phyloP scores from a whole-genome alignment of 257 asterid genomes.

The Penstemon newberryi region DNA sequence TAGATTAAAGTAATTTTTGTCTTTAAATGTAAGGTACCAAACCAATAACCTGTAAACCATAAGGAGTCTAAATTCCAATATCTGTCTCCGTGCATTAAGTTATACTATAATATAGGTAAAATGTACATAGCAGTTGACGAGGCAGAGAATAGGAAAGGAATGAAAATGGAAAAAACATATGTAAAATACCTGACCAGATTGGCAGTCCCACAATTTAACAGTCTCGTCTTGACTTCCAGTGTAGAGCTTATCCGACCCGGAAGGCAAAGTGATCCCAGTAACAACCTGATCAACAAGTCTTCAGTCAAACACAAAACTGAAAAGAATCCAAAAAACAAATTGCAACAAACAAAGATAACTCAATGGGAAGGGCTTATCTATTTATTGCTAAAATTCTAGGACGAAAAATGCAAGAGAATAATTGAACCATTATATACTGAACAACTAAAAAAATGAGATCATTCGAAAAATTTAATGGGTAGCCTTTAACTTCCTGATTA shows the following conservation, averaged over 20 bases:
- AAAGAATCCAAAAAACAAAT: constrained; percentile 9
- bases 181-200: constrained; percentile 81
- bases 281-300: constrained; percentile 59
- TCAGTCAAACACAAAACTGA: constrained; percentile 5
- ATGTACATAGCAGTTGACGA: neutral
- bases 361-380: neutral
- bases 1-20: constrained; percentile 8
- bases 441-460: constrained; percentile 7
- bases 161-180: neutral
- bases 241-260: constrained; percentile 92
- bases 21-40: neutral
- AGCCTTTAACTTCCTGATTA: constrained; percentile 7
- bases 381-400: neutral
- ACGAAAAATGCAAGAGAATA: constrained; percentile 9
- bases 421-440: constrained; percentile 6
- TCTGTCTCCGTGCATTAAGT: neutral
- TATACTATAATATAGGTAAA: constrained; percentile 15
- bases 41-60: neutral
- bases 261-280: constrained; percentile 81
- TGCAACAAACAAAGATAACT: neutral
- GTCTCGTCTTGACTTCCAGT: constrained; percentile 90
- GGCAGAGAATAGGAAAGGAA: constrained; percentile 7
- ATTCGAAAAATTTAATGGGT: neutral
- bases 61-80: neutral
- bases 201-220: constrained; percentile 96